Evolutionary conservation across 768 basidiomycete genomes (phyloP), one percentile per base, ranked within the genome.

Genomic region (Flagelloscypha sp.): DNA sequence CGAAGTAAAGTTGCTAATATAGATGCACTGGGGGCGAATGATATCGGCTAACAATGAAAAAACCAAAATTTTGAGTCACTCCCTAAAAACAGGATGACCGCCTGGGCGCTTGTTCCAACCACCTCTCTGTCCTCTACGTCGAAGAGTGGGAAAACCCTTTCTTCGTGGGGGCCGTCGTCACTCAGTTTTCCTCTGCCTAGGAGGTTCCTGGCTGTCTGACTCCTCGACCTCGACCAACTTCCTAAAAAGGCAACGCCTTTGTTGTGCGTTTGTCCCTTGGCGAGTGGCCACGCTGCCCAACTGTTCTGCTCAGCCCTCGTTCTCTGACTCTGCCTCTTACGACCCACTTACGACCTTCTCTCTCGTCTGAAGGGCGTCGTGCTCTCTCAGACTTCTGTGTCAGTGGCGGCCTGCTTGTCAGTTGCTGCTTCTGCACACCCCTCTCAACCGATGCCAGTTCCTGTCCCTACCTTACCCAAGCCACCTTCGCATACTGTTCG

Each of bases 191-290:
- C n/a, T n/a, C n/a, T n/a, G n/a, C n/a, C n/a, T n/a, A n/a, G n/a
- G n/a, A n/a, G n/a, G n/a, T n/a, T n/a, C n/a, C n/a, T n/a, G n/a
- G n/a, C n/a, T n/a, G n/a, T n/a, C n/a, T n/a, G n/a, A n/a, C n/a
- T n/a, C n/a, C n/a, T n/a, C n/a, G n/a, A n/a, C n/a, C n/a, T n/a
- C n/a, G n/a, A n/a, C n/a, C n/a, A n/a, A n/a, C n/a, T n/a, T 46
- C 46, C 48, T 53, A 86, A 87, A n/a, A 86, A 86, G 83, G 83
- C 83, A 74, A 71, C 84, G 84, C 84, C 84, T 88, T 87, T 70
- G 80, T 69, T 86, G 84, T 70, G 84, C 84, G 84, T 88, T 68
- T 66, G 83, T 83, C 84, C 73, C 54, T n/a, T n/a, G n/a, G n/a
- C n/a, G n/a, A n/a, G n/a, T n/a, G 47, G 45, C 45, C 38, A 36